Conservation (phyloP, 2,329 filamentous ascomycete species). For the Aspergillus sclerotialis region DNA sequence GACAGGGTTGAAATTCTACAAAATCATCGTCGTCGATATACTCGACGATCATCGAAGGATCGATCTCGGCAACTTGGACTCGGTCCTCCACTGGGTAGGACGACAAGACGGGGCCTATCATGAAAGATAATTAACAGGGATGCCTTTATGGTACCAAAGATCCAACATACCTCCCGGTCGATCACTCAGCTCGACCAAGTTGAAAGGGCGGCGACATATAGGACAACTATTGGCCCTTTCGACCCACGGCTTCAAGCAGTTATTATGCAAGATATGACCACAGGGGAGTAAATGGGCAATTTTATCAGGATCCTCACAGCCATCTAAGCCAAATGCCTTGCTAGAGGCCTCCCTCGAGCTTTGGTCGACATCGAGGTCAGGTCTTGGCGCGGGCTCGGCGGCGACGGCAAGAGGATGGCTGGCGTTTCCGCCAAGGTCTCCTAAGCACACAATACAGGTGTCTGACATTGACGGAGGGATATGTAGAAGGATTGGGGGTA, state of each 20-base stretch:
- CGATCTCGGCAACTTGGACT: constrained; percentile 76
- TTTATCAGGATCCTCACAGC: constrained; percentile 38
- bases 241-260: constrained; percentile 88
- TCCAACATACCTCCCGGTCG: constrained; percentile 65
- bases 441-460: constrained; percentile 65
- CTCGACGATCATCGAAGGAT: constrained; percentile 63
- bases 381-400: constrained; percentile 37
- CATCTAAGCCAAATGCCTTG: constrained; percentile 21
- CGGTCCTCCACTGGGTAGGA: constrained; percentile 50
- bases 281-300: constrained; percentile 65
- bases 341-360: constrained; percentile 17
- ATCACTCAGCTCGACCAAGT: constrained; percentile 77
- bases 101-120: constrained; percentile 48
- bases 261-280: constrained; percentile 86
- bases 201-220: constrained; percentile 88
- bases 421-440: constrained; percentile 57
- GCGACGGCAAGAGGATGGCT: constrained; percentile 42
- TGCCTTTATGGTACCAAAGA: neutral
- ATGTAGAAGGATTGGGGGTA: constrained; percentile 20
- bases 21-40: constrained; percentile 58
- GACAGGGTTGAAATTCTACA: constrained; percentile 63
- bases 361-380: constrained; percentile 26
- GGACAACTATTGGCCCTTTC: constrained; percentile 96
- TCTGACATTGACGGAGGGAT: constrained; percentile 50
- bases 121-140: neutral